phyloP scores from a whole-genome alignment of 257 asterid species.

The Plantago major region DNA sequence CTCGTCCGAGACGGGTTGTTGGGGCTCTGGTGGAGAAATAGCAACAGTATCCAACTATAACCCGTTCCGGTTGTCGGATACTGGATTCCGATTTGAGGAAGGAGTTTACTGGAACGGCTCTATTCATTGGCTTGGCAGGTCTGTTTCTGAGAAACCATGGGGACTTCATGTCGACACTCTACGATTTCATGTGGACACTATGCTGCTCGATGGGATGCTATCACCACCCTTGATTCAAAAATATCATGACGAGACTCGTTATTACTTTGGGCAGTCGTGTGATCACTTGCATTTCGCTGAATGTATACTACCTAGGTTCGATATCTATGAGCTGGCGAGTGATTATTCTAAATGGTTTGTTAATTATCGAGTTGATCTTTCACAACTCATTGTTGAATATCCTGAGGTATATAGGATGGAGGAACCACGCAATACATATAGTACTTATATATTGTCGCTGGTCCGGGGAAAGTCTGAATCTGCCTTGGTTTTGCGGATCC shows the following conservation, averaged over 20 bases:
- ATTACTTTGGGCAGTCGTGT: conserved; percentile 27
- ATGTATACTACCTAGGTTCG: neutral
- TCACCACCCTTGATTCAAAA: neutral
- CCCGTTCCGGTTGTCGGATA: too few species aligned
- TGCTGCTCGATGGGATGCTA: neutral
- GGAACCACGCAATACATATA: neutral
- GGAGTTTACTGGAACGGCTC: conserved; percentile 19
- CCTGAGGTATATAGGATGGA: conserved; percentile 2
- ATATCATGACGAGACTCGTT: neutral
- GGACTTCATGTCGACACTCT: conserved; percentile 6
- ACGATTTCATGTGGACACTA: neutral
- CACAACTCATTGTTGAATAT: neutral
- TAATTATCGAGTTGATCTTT: conserved; percentile 22
- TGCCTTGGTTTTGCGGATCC: conserved; percentile 5
- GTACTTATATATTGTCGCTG: neutral
- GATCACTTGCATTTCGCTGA: conserved; percentile 24
- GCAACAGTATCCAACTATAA: too few species aligned
- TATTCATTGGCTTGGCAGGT: conserved; percentile 2
- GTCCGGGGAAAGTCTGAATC: neutral
- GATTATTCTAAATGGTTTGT: conserved; percentile 29
- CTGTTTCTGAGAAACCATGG: neutral
- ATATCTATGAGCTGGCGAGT: conserved; percentile 20
- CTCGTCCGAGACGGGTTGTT: conserved; percentile 24
- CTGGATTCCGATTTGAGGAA: too few species aligned
- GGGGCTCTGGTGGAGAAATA: conserved; percentile 18